Percentiles rank a stretch among this genome's conserved stretches.
These are phyloP conservation scores for Acorus calamus DNA, from an alignment of 106 monocot species.

Conservation along the genomic window DNA sequence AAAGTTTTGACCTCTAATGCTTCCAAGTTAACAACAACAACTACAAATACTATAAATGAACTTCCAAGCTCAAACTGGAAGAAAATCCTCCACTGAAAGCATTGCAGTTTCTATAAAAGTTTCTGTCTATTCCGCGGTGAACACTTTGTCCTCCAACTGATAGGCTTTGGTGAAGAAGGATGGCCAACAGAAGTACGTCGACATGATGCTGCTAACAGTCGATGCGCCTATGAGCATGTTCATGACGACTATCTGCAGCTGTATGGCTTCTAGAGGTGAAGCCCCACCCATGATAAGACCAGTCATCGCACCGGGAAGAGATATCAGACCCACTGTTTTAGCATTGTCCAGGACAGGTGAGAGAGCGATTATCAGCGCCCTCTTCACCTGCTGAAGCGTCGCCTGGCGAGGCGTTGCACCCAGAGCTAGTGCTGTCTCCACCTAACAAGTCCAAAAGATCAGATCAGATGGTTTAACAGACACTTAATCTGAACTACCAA, in stretches of 20 bases:
- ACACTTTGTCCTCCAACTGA: constrained; percentile 54
- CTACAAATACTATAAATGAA: too few relatives aligned
- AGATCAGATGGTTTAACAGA: too few relatives aligned
- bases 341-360: constrained; percentile 82
- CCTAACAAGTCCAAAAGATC: constrained; percentile 17
- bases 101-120: too few relatives aligned
- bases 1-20: too few relatives aligned
- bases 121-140: constrained; percentile 26
- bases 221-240: constrained; percentile 86
- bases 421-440: constrained; percentile 79
- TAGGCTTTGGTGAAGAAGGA: constrained; percentile 79
- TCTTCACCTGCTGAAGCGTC: constrained; percentile 67
- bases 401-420: constrained; percentile 89
- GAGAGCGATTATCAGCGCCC: constrained; percentile 57
- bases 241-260: constrained; percentile 92
- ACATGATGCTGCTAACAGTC: constrained; percentile 74
- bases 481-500: too few relatives aligned
- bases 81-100: too few relatives aligned
- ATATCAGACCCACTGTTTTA: constrained; percentile 85
- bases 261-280: constrained; percentile 80
- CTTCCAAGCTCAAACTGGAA: too few relatives aligned
- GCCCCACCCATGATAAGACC: constrained; percentile 95
- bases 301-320: constrained; percentile 88
- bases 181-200: constrained; percentile 83
- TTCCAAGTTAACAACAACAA: too few relatives aligned